A percentile compares a stretch with the other conserved stretches of the same genome.
These are phyloP conservation scores for Pythium dissotocum DNA, from an alignment of 352 stramenopile genomes.

Conservation along the genomic window DNA sequence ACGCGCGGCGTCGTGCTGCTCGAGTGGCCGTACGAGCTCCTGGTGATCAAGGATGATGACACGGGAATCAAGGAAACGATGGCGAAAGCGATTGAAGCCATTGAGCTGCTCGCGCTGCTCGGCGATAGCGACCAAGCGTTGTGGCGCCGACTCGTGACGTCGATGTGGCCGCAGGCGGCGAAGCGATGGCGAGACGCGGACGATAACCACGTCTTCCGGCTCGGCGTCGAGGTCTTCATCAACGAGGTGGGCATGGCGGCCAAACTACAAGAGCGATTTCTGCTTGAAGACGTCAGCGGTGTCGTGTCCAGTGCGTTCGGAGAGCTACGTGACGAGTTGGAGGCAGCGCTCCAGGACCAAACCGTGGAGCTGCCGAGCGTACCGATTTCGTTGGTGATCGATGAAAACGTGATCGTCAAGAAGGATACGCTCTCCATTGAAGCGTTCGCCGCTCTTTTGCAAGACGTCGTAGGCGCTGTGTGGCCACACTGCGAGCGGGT, in stretches of 20 bases:
- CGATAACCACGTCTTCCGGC: background rate
- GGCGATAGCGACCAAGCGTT: background rate
- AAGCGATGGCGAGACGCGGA: background rate
- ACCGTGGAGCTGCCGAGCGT: too few species aligned
- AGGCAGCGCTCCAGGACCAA: too few species aligned
- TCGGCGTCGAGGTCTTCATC: background rate
- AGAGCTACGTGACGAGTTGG: background rate
- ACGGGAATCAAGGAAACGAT: background rate
- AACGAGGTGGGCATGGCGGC: background rate
- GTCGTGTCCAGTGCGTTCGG: background rate
- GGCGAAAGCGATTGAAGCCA: background rate
- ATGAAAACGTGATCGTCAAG: too few species aligned
- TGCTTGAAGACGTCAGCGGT: background rate
- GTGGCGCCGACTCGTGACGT: background rate
- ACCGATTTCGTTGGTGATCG: too few species aligned
- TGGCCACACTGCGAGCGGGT: too few species aligned
- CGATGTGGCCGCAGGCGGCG: background rate
- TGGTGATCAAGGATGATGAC: background rate
- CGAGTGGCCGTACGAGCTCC: background rate
- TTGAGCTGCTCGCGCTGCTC: background rate
- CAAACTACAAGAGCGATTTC: background rate
- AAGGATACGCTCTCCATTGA: too few species aligned
- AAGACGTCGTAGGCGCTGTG: background rate
- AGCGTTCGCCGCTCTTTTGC: too few species aligned
- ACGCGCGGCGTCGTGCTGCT: background rate